Percentiles rank a stretch among this genome's conserved stretches.
Conservation (phyloP, 2,329 filamentous ascomycete species). For the Chrysosporium queenslandicum region DNA sequence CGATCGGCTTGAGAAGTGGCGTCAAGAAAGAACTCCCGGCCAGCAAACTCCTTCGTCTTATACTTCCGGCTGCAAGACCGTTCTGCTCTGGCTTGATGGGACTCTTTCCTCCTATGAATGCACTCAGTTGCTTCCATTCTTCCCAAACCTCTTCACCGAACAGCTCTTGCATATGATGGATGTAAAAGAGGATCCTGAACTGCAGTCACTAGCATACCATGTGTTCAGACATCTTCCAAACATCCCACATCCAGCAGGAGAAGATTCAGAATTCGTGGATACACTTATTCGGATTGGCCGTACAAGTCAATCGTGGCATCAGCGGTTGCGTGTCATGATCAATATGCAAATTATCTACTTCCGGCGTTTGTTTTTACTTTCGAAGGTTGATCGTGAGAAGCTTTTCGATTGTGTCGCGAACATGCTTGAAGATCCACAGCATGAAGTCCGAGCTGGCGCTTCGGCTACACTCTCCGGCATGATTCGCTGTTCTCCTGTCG, state of each 20-base stretch:
- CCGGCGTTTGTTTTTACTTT: constrained; percentile 82
- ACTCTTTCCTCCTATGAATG: constrained; percentile 88
- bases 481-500: constrained; percentile 86
- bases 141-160: constrained; percentile 78
- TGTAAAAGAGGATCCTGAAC: constrained; percentile 92
- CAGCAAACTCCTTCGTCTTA: constrained; percentile 91
- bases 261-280: constrained; percentile 74
- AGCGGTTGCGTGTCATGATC: constrained; percentile 84
- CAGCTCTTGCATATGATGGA: constrained; percentile 99
- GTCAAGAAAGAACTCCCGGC: constrained; percentile 69
- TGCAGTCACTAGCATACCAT: constrained; percentile 88
- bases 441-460: constrained; percentile 90
- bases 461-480: constrained; percentile 88
- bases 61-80: constrained; percentile 91
- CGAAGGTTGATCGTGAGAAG: constrained; percentile 60
- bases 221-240: constrained; percentile 95
- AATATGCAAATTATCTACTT: constrained; percentile 99
- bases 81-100: constrained; percentile 87
- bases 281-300: constrained; percentile 81
- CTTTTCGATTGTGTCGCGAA: constrained; percentile 88
- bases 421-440: constrained; percentile 85
- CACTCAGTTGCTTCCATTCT: constrained; percentile 80
- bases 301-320: constrained; percentile 81
- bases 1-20: constrained; percentile 71
- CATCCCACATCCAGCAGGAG: constrained; percentile 78